Evolutionary conservation across 352 stramenopile genomes (phyloP).

Genomic region (Phytopythium sindhum): DNA sequence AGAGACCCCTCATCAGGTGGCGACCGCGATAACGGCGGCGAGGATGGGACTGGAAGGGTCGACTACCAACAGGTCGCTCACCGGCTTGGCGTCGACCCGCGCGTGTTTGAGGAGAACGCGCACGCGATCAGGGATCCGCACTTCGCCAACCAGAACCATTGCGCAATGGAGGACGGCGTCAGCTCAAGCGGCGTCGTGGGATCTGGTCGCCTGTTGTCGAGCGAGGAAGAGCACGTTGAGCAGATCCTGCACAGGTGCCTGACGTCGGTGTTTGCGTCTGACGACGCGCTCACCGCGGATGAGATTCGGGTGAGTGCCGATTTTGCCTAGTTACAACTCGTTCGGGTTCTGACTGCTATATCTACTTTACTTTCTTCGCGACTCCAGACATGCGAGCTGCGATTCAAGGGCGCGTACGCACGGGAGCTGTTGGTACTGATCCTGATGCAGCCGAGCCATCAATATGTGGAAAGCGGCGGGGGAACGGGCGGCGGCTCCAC

Average conservation of each 20-base stretch:
- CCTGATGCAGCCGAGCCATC: conserved; percentile 80
- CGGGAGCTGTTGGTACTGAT: conserved; percentile 82
- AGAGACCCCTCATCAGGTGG: background rate
- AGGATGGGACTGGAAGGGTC: conserved; percentile 12
- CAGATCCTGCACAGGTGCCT: conserved; percentile 82
- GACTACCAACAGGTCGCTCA: conserved; percentile 19
- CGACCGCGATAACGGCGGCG: background rate
- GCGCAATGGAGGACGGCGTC: conserved; percentile 17
- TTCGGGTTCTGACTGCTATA: conserved; percentile 1
- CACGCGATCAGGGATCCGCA: conserved; percentile 38
- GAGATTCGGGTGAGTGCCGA: conserved; percentile 43
- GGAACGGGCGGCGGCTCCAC: conserved; percentile 27
- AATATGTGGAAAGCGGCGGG: conserved; percentile 50
- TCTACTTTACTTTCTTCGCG: background rate
- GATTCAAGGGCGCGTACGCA: conserved; percentile 70
- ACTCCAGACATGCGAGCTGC: conserved; percentile 47
- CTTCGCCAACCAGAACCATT: conserved; percentile 38
- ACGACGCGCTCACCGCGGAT: conserved; percentile 50
- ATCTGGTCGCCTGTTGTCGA: conserved; percentile 42
- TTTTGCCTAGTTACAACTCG: background rate
- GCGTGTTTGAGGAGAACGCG: conserved; percentile 30
- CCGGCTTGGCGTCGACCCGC: conserved; percentile 32
- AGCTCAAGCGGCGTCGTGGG: conserved; percentile 11
- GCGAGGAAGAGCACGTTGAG: conserved; percentile 72
- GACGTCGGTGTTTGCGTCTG: conserved; percentile 78